These are phyloP conservation scores for Cyberlindnera nakhonratchasimensis DNA, from an alignment of 805 yeast genomes.

Conservation along the genomic window DNA sequence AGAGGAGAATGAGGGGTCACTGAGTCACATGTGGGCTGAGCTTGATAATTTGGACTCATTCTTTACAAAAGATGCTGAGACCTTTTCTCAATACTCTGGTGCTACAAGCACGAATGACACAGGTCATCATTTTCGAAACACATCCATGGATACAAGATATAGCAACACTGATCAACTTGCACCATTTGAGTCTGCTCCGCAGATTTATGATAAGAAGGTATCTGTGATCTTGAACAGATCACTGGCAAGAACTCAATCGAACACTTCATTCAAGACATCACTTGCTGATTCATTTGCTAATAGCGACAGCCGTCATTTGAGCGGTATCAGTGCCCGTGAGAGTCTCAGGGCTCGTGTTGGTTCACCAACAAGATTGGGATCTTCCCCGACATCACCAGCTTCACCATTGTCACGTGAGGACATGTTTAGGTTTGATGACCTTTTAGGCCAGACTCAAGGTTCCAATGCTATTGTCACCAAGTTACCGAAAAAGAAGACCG, in stretches of 20 bases:
- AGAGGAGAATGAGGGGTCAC: constrained; percentile 67
- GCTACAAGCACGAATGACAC: constrained; percentile 25
- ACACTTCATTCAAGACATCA: constrained; percentile 71
- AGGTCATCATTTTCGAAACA: constrained; percentile 34
- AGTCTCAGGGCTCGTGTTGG: constrained; percentile 12
- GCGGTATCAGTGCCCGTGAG: constrained; percentile 23
- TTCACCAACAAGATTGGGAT: constrained; percentile 10
- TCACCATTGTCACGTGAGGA: constrained; percentile 37
- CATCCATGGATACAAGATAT: constrained; percentile 59
- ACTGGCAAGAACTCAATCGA: constrained; percentile 69
- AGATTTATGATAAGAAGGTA: constrained; percentile 74
- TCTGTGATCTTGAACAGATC: constrained; percentile 71
- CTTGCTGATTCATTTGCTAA: constrained; percentile 62
- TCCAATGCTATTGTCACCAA: constrained; percentile 4
- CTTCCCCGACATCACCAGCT: constrained; percentile 26
- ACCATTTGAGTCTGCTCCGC: constrained; percentile 71
- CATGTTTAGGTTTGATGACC: constrained; percentile 43
- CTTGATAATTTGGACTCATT: constrained; percentile 85
- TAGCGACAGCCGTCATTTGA: constrained; percentile 24
- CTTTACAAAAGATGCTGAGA: constrained; percentile 60
- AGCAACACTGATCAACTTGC: constrained; percentile 44
- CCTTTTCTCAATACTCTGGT: constrained; percentile 24
- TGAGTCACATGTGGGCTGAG: constrained; percentile 91
- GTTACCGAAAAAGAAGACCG: constrained; percentile 15
- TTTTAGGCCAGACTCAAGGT: constrained; percentile 18